Evolutionary conservation across 305 asterid genomes (phyloP), one percentile per base, ranked within the genome.

Genomic region (Ruellia speciosa): DNA sequence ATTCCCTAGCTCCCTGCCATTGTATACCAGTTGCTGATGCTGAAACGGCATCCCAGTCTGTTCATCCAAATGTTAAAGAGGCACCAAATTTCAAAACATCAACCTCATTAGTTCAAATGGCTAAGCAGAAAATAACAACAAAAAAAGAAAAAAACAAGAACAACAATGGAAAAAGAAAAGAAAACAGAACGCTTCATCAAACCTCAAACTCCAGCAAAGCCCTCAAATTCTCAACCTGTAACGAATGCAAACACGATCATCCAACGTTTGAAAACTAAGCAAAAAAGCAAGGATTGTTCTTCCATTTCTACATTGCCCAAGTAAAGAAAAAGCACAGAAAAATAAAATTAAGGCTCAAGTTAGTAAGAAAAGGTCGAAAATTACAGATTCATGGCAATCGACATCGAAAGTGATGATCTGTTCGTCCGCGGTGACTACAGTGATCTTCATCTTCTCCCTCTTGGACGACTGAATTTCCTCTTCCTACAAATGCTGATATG

Each of bases 201-300:
- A 92, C 98, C 98, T 92, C 98, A 71, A 88, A 95, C 75, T 92
- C 98, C 72, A 92, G 75, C 52, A 92, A 72, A 70, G 95, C 96
- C 78, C 88, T 92, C 81, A 92, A 69, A 78, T 92, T 92, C 83
- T 92, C 98, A 55, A 92, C 98, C 98, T 88, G 85, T 12, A n/a
- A 56, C 15, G 49, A 43, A 43, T 14, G 49, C 49, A 43, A 4
- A 43, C 49, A 12, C n/a, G 12, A 43, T 11, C 49, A 14, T 9
- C 6, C 3, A 43, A 6, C 49, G 6, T 43, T 9, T 12, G n/a
- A 43, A 11, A 10, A 24, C 31, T 2, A 11, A 9, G 9, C 13
- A n/a, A n/a, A 14, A 4, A 7, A 59, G 41, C 16, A 43, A 18
- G 49, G 20, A 20, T 11, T 14, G 2, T 3, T 10, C 13, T 10